Evolutionary conservation across 2,329 filamentous ascomycete species (phyloP).

Genomic region (Paecilomyces sp.): DNA sequence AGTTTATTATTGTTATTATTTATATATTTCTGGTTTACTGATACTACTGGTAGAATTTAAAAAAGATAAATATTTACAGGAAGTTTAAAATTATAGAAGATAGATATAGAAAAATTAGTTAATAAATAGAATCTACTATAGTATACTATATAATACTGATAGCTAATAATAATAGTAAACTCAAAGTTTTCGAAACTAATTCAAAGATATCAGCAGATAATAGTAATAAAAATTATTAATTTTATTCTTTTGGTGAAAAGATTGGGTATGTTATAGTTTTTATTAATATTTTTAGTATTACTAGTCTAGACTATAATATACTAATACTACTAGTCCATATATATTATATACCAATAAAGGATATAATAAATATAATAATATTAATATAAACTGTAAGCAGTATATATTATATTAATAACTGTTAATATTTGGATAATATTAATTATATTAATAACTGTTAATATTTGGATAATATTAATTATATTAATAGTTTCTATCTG

Average conservation of each 20-base stretch:
- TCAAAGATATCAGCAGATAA: not conserved
- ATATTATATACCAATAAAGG: not conserved
- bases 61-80: not conserved
- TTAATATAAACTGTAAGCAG: not conserved
- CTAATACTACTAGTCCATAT: not conserved
- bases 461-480: not conserved
- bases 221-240: not conserved
- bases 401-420: not conserved
- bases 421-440: not conserved
- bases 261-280: not conserved
- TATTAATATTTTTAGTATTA: not conserved
- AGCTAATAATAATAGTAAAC: not conserved
- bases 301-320: not conserved
- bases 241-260: not conserved
- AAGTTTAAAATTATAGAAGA: not conserved
- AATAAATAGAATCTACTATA: not conserved
- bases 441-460: no score
- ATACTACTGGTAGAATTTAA: not conserved
- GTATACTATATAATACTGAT: not conserved
- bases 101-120: not conserved
- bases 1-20: not conserved
- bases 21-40: not conserved
- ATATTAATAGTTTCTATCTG: no score
- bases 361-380: not conserved
- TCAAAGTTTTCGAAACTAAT: not conserved